Conservation (phyloP, 805 yeast genomes). For the Kluyveromyces starmeri region DNA sequence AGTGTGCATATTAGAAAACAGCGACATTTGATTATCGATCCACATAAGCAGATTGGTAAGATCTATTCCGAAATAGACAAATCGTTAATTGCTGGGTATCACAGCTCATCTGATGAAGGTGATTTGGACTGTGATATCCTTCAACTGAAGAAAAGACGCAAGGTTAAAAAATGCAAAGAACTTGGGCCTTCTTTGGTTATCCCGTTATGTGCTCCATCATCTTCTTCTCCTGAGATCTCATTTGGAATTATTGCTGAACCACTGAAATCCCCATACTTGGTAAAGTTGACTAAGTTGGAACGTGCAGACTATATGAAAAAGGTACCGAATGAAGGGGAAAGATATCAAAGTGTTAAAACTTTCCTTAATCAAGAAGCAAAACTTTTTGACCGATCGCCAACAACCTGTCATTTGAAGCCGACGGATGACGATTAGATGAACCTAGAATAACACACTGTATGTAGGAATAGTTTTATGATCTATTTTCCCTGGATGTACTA, state of each 20-base stretch:
- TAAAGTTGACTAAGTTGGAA: constrained; percentile 16
- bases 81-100: constrained; percentile 15
- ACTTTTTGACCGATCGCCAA: neutral
- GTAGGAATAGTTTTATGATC: too few species aligned
- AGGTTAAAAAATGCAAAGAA: constrained; percentile 8
- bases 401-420: neutral
- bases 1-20: constrained; percentile 14
- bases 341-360: neutral
- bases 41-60: constrained; percentile 11
- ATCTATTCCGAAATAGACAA: constrained; percentile 19
- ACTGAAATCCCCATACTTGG: constrained; percentile 20
- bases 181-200: constrained; percentile 22
- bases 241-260: constrained; percentile 27
- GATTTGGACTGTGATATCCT: constrained; percentile 16
- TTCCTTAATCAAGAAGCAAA: constrained; percentile 3
- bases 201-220: constrained; percentile 9
- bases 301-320: constrained; percentile 2
- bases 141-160: constrained; percentile 15
- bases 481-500: too few species aligned
- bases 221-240: constrained; percentile 4
- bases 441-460: too few species aligned
- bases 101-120: constrained; percentile 27
- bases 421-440: too few species aligned
- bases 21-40: constrained; percentile 12
- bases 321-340: neutral